Percentiles rank a stretch among this genome's conserved stretches.
Conservation (phyloP, 2,329 filamentous ascomycete species). For the Curvularia lunata region DNA sequence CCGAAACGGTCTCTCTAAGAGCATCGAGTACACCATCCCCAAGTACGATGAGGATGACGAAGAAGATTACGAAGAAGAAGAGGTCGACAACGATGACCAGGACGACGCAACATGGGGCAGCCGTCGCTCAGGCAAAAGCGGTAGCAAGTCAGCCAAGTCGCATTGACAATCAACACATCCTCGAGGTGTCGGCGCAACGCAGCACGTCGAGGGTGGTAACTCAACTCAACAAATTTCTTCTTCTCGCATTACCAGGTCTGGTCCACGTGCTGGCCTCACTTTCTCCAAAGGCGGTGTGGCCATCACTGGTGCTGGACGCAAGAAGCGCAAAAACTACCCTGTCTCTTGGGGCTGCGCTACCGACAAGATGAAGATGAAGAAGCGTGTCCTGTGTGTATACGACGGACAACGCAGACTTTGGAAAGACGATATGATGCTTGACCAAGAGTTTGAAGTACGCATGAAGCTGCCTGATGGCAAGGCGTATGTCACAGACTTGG, state of each 20-base stretch:
- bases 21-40: slow-evolving; percentile 54
- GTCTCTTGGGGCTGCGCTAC: slow-evolving; percentile 91
- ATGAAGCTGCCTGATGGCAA: slow-evolving; percentile 71
- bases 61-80: slow-evolving; percentile 57
- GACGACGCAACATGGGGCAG: slow-evolving; percentile 62
- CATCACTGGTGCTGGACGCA: slow-evolving; percentile 68
- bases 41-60: slow-evolving; percentile 61
- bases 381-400: slow-evolving; percentile 91
- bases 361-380: slow-evolving; percentile 97
- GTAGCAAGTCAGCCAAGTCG: slow-evolving; percentile 60
- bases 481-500: slow-evolving; percentile 89
- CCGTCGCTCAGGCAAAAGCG: slow-evolving; percentile 56
- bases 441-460: slow-evolving; percentile 91
- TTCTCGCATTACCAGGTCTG: slow-evolving; percentile 20
- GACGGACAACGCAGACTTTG: slow-evolving; percentile 85
- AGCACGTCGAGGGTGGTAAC: slow-evolving; percentile 46
- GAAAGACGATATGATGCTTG: slow-evolving; percentile 99
- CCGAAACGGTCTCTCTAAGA: slow-evolving; percentile 49
- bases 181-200: slow-evolving; percentile 53
- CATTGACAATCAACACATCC: slow-evolving; percentile 59
- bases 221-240: slow-evolving; percentile 39
- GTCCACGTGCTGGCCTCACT: slow-evolving; percentile 67
- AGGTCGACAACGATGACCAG: slow-evolving; percentile 59
- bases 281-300: slow-evolving; percentile 76
- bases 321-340: slow-evolving; percentile 92